These are phyloP conservation scores for Agrocybe pediades DNA, from an alignment of 768 basidiomycete genomes.

Conservation along the genomic window DNA sequence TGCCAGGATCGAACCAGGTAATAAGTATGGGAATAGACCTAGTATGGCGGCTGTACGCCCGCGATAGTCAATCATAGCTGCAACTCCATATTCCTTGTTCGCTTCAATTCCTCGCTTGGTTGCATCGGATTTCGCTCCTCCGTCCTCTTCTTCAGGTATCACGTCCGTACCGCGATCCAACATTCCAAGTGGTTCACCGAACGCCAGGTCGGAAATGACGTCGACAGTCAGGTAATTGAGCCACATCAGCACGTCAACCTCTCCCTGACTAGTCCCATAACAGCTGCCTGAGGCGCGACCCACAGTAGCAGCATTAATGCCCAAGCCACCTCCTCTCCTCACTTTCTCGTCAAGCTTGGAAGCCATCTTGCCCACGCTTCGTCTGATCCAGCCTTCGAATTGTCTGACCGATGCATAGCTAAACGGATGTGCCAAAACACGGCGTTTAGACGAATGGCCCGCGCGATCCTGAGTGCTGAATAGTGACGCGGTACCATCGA, in stretches of 20 bases:
- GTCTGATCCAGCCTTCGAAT: conserved; percentile 4
- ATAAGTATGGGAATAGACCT: conserved; percentile 1
- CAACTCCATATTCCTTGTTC: not conserved
- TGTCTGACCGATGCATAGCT: conserved; percentile 6
- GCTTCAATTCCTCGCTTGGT: not conserved
- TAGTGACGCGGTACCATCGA: conserved; percentile 1
- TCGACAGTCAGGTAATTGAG: conserved; percentile 7
- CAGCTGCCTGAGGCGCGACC: conserved; percentile 4
- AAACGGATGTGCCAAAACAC: conserved; percentile 4
- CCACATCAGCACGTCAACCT: conserved; percentile 6
- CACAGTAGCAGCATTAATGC: not conserved
- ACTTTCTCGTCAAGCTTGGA: not conserved
- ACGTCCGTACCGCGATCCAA: conserved; percentile 4
- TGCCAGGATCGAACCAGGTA: not conserved
- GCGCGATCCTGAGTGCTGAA: conserved; percentile 7
- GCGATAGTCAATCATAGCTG: conserved; percentile 4
- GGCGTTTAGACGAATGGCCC: conserved; percentile 1
- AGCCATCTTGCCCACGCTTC: conserved; percentile 1
- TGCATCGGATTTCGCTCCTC: not conserved
- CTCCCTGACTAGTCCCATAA: not conserved
- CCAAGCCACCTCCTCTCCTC: not conserved
- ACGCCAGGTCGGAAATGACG: conserved; percentile 7
- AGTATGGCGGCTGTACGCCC: conserved; percentile 4
- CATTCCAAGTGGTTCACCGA: conserved; percentile 6
- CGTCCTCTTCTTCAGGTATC: not conserved